Evolutionary conservation across 768 basidiomycete species (phyloP).

Genomic region (Mycena crocata): DNA sequence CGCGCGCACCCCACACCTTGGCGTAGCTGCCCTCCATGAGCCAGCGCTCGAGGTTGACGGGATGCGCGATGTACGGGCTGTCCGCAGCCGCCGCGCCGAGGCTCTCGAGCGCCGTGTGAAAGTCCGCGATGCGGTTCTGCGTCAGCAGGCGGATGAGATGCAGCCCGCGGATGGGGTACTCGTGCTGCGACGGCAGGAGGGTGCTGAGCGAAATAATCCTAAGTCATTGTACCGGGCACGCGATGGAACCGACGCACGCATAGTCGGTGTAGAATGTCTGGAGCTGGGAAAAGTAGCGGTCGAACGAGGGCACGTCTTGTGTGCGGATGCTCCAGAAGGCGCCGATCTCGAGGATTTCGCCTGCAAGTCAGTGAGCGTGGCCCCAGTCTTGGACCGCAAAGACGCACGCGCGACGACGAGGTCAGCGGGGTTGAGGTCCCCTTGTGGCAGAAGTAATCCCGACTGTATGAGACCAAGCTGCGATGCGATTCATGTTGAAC

Average conservation of each 20-base stretch:
- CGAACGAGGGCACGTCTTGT: slow-evolving; percentile 91
- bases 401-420: slow-evolving; percentile 78
- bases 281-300: slow-evolving; percentile 93
- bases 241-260: slow-evolving; percentile 53
- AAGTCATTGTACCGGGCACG: not conserved
- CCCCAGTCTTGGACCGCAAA: not conserved
- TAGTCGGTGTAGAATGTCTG: slow-evolving; percentile 92
- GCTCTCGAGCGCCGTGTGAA: slow-evolving; percentile 96
- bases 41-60: slow-evolving; percentile 94
- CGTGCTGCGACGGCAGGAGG: slow-evolving; percentile 87
- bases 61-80: slow-evolving; percentile 84
- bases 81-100: slow-evolving; percentile 77
- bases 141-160: slow-evolving; percentile 95
- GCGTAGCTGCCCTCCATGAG: slow-evolving; percentile 99
- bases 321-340: slow-evolving; percentile 93
- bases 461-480: slow-evolving; percentile 84
- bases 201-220: slow-evolving; percentile 54
- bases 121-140: slow-evolving; percentile 96
- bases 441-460: slow-evolving; percentile 81
- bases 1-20: slow-evolving; percentile 96
- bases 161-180: slow-evolving; percentile 90
- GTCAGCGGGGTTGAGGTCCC: slow-evolving; percentile 71
- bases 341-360: slow-evolving; percentile 95
- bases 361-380: slow-evolving; percentile 52
- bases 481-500: not conserved